A percentile compares a stretch with the other conserved stretches of the same genome.
These are phyloP conservation scores for Dactylellina leptospora DNA, from an alignment of 2,329 filamentous ascomycete species.

Conservation along the genomic window DNA sequence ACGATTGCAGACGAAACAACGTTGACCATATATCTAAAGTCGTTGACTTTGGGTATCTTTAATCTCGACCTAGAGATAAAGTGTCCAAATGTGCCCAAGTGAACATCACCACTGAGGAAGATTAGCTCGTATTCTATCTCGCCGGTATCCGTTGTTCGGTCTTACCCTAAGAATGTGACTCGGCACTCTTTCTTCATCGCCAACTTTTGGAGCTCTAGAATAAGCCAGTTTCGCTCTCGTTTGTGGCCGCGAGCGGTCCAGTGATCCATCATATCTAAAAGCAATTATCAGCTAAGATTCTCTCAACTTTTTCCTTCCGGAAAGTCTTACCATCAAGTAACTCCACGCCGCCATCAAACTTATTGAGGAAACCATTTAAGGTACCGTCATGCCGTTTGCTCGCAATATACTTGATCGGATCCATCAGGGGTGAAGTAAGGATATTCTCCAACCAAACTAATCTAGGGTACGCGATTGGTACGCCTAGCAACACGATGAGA, in stretches of 20 bases:
- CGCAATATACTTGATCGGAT: constrained; percentile 86
- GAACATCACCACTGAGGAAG: constrained; percentile 80
- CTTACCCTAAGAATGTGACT: constrained; percentile 81
- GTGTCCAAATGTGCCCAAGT: constrained; percentile 88
- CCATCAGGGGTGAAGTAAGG: constrained; percentile 84
- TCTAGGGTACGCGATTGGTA: constrained; percentile 83
- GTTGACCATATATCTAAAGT: constrained; percentile 97
- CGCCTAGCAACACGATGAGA: constrained; percentile 83
- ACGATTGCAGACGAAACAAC: constrained; percentile 93
- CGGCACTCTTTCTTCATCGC: constrained; percentile 91
- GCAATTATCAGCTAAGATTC: no score
- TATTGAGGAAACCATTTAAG: constrained; percentile 81
- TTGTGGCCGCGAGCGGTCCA: constrained; percentile 98
- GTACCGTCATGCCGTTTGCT: constrained; percentile 71
- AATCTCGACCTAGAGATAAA: constrained; percentile 93
- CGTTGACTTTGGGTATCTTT: constrained; percentile 82
- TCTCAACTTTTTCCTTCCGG: no score
- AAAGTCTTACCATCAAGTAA: constrained; percentile 75
- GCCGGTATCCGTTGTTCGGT: not conserved
- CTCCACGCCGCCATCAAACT: constrained; percentile 89
- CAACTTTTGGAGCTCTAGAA: constrained; percentile 81
- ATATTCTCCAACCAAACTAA: constrained; percentile 77
- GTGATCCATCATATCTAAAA: constrained; percentile 77
- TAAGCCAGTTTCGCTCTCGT: constrained; percentile 80
- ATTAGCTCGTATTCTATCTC: constrained; percentile 16